Evolutionary conservation across 2,329 filamentous ascomycete species (phyloP).

Genomic region (Davidsoniella virescens): DNA sequence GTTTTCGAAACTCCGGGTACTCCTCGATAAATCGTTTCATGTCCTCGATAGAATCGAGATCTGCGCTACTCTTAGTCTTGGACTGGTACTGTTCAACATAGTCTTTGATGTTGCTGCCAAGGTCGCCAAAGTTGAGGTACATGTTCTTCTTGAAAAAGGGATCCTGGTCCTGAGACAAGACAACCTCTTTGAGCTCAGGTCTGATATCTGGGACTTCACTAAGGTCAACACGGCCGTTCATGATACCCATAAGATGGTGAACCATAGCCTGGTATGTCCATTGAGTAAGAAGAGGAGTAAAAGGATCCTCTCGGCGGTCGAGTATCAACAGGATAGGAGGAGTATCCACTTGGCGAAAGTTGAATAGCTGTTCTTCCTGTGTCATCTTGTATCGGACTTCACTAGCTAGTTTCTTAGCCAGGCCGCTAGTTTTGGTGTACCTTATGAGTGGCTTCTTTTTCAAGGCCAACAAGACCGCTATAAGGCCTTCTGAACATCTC

Average conservation of each 20-base stretch:
- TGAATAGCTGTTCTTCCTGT: conserved; percentile 91
- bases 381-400: conserved; percentile 87
- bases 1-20: conserved; percentile 91
- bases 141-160: conserved; percentile 99
- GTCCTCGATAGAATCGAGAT: conserved; percentile 91
- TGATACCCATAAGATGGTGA: conserved; percentile 83
- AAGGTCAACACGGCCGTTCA: conserved; percentile 86
- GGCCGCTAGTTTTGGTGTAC: conserved; percentile 76
- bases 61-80: conserved; percentile 90
- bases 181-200: conserved; percentile 82
- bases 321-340: conserved; percentile 81
- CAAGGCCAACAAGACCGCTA: conserved; percentile 69
- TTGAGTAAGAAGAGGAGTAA: conserved; percentile 85
- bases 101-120: conserved; percentile 92
- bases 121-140: conserved; percentile 92
- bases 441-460: conserved; percentile 95
- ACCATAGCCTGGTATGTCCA: conserved; percentile 99
- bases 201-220: conserved; percentile 69
- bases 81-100: conserved; percentile 97
- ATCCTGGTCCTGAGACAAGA: conserved; percentile 90
- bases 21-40: conserved; percentile 99
- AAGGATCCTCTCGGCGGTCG: conserved; percentile 83
- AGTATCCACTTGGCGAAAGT: conserved; percentile 89
- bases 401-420: conserved; percentile 84
- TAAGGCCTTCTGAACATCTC: conserved; percentile 69